Evolutionary conservation across 768 basidiomycete species (phyloP).

Genomic region (Tulasnella sp.): DNA sequence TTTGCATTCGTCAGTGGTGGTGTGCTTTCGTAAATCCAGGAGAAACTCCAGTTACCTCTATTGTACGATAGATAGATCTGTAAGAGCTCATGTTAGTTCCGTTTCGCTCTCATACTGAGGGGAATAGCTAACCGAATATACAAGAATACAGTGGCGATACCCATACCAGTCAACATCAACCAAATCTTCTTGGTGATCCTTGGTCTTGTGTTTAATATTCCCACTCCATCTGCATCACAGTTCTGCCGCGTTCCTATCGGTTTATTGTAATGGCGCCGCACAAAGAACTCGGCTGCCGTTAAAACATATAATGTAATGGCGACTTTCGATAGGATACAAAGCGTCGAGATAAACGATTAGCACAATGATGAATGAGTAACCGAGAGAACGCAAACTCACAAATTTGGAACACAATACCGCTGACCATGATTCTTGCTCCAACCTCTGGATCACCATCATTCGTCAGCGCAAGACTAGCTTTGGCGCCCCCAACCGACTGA

Average conservation of each 20-base stretch:
- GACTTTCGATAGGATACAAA: slow-evolving; percentile 23
- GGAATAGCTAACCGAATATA: slow-evolving; percentile 21
- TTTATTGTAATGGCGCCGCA: slow-evolving; percentile 29
- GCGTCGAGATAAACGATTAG: background rate
- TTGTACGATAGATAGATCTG: slow-evolving; percentile 22
- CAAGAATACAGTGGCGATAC: slow-evolving; percentile 23
- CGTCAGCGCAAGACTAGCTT: slow-evolving; percentile 20
- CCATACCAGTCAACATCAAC: slow-evolving; percentile 18
- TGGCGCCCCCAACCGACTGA: slow-evolving; percentile 31
- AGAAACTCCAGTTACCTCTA: no score
- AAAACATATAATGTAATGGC: slow-evolving; percentile 33
- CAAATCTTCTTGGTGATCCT: slow-evolving; percentile 1
- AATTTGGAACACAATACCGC: slow-evolving; percentile 19
- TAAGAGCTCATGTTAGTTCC: background rate
- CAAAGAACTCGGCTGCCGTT: slow-evolving; percentile 35
- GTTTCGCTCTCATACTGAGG: background rate
- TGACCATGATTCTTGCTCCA: slow-evolving; percentile 18
- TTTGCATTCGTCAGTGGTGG: no score
- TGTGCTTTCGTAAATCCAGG: no score
- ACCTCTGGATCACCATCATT: slow-evolving; percentile 16
- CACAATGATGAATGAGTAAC: background rate
- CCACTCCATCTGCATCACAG: no score
- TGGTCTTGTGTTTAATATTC: background rate
- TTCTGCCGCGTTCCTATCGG: slow-evolving; percentile 24
- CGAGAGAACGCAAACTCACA: slow-evolving; percentile 4